A percentile compares a stretch with the other conserved stretches of the same genome.
These are phyloP conservation scores for Cunninghamia lanceolata DNA, from an alignment of 75 land plant species.

Conservation along the genomic window DNA sequence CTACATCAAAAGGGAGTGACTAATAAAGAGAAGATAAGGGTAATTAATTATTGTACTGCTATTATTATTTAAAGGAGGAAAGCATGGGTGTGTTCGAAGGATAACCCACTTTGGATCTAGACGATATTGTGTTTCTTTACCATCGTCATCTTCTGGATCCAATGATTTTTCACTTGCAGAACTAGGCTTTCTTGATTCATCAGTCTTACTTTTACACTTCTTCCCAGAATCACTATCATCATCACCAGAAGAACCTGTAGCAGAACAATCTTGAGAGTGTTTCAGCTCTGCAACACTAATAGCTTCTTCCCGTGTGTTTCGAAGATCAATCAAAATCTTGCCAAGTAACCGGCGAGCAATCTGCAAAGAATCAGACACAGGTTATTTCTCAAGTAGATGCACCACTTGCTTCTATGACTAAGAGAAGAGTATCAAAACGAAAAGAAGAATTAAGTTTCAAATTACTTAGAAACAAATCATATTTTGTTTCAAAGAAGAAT, in stretches of 20 bases:
- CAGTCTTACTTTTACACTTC: conserved; percentile 38
- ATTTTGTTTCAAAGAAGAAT: not conserved
- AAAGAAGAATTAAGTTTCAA: not conserved
- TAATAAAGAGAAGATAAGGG: not conserved
- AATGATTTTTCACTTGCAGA: conserved; percentile 65
- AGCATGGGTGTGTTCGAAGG: not conserved
- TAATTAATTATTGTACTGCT: not conserved
- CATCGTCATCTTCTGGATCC: conserved; percentile 92
- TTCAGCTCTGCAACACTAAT: conserved; percentile 86
- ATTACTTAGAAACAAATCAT: not conserved
- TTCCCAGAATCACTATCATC: conserved; percentile 49
- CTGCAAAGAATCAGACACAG: conserved; percentile 32
- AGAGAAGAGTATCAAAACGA: not conserved
- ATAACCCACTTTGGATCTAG: conserved; percentile 85
- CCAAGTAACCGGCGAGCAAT: conserved; percentile 95
- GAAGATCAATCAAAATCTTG: conserved; percentile 92
- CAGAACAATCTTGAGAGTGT: conserved; percentile 35
- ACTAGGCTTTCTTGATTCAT: conserved; percentile 61
- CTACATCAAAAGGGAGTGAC: not conserved
- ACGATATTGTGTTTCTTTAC: conserved; percentile 92
- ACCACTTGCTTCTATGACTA: not conserved
- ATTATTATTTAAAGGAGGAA: not conserved
- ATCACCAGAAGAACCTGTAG: conserved; percentile 13
- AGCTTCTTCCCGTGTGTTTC: conserved; percentile 95
- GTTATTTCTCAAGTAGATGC: not conserved